A percentile compares a stretch with the other conserved stretches of the same genome.
phyloP scores from a whole-genome alignment of 345 rosid genomes.

The Streptanthus diversifolius region DNA sequence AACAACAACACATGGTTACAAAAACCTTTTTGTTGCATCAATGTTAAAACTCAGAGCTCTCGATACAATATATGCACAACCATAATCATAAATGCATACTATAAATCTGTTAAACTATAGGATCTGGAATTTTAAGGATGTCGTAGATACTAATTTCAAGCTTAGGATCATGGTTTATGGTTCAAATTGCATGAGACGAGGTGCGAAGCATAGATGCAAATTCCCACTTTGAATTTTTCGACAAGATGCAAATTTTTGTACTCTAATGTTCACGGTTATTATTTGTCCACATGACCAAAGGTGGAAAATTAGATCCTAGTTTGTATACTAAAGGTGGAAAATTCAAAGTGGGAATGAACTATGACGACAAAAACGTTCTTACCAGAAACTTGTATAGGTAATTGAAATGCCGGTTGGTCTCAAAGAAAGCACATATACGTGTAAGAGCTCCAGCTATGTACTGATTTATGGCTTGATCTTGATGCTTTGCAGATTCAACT shows the following conservation, averaged over 20 bases:
- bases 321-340: constrained; percentile 1
- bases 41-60: neutral
- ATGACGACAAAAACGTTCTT: constrained; percentile 20
- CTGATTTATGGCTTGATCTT: constrained; percentile 58
- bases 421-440: constrained; percentile 83
- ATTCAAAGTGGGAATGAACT: constrained; percentile 39
- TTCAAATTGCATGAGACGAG: constrained; percentile 5
- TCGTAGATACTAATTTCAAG: neutral
- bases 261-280: neutral
- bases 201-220: too few species aligned
- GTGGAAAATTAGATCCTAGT: neutral
- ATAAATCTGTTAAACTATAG: neutral
- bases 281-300: neutral
- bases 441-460: constrained; percentile 61
- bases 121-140: constrained; percentile 10
- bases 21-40: neutral
- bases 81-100: neutral
- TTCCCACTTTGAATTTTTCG: neutral
- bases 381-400: constrained; percentile 89
- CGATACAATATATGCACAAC: neutral
- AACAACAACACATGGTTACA: neutral
- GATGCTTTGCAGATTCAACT: constrained; percentile 54
- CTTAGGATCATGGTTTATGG: constrained; percentile 10
- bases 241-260: constrained; percentile 1
- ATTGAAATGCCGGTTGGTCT: constrained; percentile 81